Conservation (phyloP, 345 rosid genomes). For the Syzygium grande region DNA sequence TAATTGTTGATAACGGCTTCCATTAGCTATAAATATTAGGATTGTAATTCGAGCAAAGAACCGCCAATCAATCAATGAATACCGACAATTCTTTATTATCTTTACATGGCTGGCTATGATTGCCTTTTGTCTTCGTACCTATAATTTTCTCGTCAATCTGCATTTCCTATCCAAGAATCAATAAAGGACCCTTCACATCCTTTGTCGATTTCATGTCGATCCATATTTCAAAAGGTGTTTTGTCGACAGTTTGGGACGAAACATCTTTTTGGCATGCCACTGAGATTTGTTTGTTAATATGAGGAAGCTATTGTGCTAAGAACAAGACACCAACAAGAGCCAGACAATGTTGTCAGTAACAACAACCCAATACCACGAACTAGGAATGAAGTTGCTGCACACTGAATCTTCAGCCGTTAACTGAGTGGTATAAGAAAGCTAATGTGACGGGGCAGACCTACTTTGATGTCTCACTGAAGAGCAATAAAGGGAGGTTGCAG, state of each 20-base stretch:
- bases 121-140: not conserved
- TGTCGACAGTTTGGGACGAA: not conserved
- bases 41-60: no score
- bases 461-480: not conserved
- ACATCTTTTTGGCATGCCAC: not conserved
- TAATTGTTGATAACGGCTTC: no score
- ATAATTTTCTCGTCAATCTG: not conserved
- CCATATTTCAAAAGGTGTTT: not conserved
- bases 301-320: not conserved
- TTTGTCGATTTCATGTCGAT: not conserved
- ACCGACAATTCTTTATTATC: no score
- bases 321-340: not conserved
- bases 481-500: not conserved
- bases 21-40: no score
- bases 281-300: no score
- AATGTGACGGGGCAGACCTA: not conserved
- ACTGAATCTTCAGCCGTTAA: not conserved
- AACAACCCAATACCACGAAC: not conserved
- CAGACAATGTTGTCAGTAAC: not conserved
- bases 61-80: no score
- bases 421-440: not conserved
- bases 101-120: not conserved
- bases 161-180: not conserved
- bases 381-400: not conserved
- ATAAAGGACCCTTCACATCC: not conserved